phyloP scores from a whole-genome alignment of 73 alveolate genomes.

The Blepharisma stoltei region DNA sequence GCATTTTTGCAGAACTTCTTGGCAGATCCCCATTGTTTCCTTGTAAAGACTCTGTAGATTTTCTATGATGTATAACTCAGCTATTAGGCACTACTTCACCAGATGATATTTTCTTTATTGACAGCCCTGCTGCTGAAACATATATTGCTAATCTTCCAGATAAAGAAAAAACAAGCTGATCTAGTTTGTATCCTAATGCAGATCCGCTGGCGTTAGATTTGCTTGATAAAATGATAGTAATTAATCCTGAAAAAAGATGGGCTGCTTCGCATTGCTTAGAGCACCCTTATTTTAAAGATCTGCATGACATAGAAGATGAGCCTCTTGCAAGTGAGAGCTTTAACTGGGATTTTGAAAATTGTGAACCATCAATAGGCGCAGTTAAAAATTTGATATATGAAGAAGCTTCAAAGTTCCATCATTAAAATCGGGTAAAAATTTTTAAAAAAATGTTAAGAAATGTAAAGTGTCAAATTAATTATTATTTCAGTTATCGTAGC shows the following conservation, averaged over 20 bases:
- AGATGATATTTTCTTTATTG: constrained; percentile 69
- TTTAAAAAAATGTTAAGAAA: too few relatives aligned
- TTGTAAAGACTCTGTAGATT: constrained; percentile 57
- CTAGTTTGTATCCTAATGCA: constrained; percentile 39
- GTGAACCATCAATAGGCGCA: constrained; percentile 65
- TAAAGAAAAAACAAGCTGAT: background rate
- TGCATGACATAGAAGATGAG: constrained; percentile 28
- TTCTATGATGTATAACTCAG: constrained; percentile 49
- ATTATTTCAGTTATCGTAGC: too few relatives aligned
- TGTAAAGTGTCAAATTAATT: too few relatives aligned
- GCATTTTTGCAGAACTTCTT: constrained; percentile 69
- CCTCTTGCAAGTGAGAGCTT: constrained; percentile 50
- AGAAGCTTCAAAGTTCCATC: constrained; percentile 39
- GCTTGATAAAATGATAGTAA: constrained; percentile 38
- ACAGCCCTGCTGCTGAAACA: constrained; percentile 61
- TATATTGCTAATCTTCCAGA: constrained; percentile 48
- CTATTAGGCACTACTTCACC: constrained; percentile 69
- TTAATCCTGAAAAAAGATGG: constrained; percentile 42
- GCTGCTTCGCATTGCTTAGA: constrained; percentile 55
- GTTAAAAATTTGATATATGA: constrained; percentile 66
- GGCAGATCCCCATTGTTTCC: constrained; percentile 77
- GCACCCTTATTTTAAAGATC: constrained; percentile 55
- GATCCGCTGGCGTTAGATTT: constrained; percentile 39
- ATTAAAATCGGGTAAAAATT: too few relatives aligned
- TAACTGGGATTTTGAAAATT: constrained; percentile 86